Percentiles rank a stretch among this genome's conserved stretches.
These are phyloP conservation scores for Pleurotus eryngii DNA, from an alignment of 768 basidiomycete genomes.

Conservation along the genomic window DNA sequence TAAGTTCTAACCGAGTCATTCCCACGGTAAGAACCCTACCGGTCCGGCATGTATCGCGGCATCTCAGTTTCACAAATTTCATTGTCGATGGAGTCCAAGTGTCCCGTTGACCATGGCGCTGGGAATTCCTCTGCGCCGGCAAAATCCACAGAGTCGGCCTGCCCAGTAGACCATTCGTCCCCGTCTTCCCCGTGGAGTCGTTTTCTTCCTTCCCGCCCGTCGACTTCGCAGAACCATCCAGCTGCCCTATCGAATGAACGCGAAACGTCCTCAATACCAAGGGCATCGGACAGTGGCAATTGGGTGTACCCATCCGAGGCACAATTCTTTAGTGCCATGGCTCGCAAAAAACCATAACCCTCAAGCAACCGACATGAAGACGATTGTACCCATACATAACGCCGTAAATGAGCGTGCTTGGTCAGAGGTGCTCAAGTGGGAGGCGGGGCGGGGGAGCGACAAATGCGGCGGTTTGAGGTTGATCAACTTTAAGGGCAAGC, in stretches of 20 bases:
- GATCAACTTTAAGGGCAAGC: slow-evolving; percentile 88
- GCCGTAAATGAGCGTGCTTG: slow-evolving; percentile 96
- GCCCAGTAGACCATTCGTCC: slow-evolving; percentile 65
- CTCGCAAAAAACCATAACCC: slow-evolving; percentile 91
- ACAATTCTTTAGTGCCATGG: slow-evolving; percentile 99
- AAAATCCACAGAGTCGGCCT: slow-evolving; percentile 25
- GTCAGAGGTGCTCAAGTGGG: slow-evolving; percentile 82
- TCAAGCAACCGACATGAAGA: slow-evolving; percentile 84
- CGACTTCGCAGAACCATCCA: slow-evolving; percentile 16
- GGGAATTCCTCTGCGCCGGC: slow-evolving; percentile 20
- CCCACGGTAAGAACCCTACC: not conserved
- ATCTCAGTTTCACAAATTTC: not conserved
- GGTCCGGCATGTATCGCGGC: not conserved
- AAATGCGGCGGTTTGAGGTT: slow-evolving; percentile 78
- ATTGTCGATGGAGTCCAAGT: slow-evolving; percentile 27
- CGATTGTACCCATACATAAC: slow-evolving; percentile 97
- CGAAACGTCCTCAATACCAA: slow-evolving; percentile 87
- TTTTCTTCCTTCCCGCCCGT: slow-evolving; percentile 11
- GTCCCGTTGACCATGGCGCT: slow-evolving; percentile 46
- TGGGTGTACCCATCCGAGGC: slow-evolving; percentile 99
- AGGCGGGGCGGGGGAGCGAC: slow-evolving; percentile 75
- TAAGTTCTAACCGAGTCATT: not conserved
- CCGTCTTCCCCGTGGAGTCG: slow-evolving; percentile 3
- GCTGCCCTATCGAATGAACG: slow-evolving; percentile 63
- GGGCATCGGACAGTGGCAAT: slow-evolving; percentile 52